Evolutionary conservation across 225 moss, liverwort and hornwort genomes (phyloP).

Genomic region (Antitrichia curtipendula): DNA sequence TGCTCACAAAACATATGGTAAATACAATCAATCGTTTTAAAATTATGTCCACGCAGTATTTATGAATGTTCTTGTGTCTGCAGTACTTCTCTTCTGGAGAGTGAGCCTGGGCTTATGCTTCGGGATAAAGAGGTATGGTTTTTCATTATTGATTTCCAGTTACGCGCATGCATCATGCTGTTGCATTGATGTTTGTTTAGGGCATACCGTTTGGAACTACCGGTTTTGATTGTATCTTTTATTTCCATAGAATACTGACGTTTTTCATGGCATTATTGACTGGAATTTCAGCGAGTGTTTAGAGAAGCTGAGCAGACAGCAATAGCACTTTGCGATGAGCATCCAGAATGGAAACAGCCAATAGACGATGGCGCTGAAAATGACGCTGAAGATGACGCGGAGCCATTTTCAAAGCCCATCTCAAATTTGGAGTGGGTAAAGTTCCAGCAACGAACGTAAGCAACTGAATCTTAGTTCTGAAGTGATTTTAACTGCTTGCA

Average conservation of each 20-base stretch:
- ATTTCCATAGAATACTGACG: neutral
- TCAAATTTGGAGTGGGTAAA: conserved; percentile 60
- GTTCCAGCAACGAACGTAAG: neutral
- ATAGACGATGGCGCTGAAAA: neutral
- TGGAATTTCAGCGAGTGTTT: conserved; percentile 52
- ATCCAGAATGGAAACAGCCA: neutral
- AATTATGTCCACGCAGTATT: neutral
- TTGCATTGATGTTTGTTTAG: neutral
- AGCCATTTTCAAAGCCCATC: conserved; percentile 1
- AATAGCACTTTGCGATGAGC: neutral
- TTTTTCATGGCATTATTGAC: neutral
- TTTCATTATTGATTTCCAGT: neutral
- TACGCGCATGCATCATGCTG: neutral
- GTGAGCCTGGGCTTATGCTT: conserved; percentile 64
- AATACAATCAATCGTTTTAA: neutral
- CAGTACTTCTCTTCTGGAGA: conserved; percentile 76
- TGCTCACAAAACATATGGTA: neutral
- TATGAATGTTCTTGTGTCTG: neutral
- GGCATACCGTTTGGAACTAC: neutral
- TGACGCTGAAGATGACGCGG: neutral
- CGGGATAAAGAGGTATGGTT: conserved; percentile 45
- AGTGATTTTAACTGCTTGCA: neutral
- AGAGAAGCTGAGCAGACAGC: conserved; percentile 57
- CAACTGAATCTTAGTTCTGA: neutral
- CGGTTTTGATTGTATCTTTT: neutral